A percentile compares a stretch with the other conserved stretches of the same genome.
Evolutionary conservation across 306 rosid species (phyloP).

Genomic region (Cucurbita maxima): DNA sequence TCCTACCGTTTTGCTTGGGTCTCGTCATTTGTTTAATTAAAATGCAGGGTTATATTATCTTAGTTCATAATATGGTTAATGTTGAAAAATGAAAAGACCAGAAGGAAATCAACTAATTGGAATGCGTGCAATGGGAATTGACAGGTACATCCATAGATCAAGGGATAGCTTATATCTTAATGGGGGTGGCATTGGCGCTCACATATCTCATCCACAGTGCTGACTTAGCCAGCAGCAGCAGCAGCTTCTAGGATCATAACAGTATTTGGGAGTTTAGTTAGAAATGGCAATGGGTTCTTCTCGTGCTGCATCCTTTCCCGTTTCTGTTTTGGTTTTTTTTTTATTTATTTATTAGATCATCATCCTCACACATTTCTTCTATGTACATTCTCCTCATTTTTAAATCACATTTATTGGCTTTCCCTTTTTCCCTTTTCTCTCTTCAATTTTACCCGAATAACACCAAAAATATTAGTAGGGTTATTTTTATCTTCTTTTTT

Average conservation of each 20-base stretch:
- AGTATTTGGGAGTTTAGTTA: constrained; percentile 3
- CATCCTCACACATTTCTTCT: background rate
- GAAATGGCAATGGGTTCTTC: background rate
- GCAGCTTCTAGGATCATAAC: constrained; percentile 6
- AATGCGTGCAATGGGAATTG: background rate
- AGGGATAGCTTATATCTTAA: constrained; percentile 65
- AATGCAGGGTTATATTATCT: too few species aligned
- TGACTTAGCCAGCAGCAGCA: constrained; percentile 22
- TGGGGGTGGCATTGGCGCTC: constrained; percentile 63
- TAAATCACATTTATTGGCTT: background rate
- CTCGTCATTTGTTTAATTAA: too few species aligned
- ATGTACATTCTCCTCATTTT: background rate
- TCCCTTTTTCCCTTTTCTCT: background rate
- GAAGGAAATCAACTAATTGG: background rate
- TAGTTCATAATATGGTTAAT: too few species aligned
- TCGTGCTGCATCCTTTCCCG: background rate
- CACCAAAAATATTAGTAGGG: too few species aligned
- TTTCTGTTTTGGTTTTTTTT: background rate
- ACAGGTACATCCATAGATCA: constrained; percentile 71
- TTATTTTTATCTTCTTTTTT: too few species aligned
- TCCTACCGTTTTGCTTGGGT: too few species aligned
- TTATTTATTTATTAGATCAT: background rate
- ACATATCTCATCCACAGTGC: constrained; percentile 64
- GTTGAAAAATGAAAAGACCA: background rate
- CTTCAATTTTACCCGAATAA: too few species aligned